Evolutionary conservation across 23 red algal species (phyloP).

Genomic region (Cyanidioschyzon merolae): DNA sequence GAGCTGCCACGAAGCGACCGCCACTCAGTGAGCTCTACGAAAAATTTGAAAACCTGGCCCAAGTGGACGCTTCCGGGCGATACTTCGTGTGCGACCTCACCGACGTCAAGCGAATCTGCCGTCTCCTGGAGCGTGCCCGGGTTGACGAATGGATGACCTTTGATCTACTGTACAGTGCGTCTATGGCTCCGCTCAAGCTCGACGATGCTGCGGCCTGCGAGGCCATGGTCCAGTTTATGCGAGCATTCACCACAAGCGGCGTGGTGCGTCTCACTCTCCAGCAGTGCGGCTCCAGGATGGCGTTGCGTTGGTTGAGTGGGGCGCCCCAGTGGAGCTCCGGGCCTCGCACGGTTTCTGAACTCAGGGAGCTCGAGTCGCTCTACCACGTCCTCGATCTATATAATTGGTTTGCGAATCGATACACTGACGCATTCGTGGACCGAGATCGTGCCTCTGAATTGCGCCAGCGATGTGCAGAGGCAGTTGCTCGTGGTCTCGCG

Average conservation of each 20-base stretch:
- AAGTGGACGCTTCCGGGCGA: not conserved
- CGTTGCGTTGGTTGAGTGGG: not conserved
- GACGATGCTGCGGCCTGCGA: not conserved
- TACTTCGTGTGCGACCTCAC: constrained; percentile 5
- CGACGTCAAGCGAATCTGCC: not conserved
- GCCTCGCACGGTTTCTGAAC: constrained; percentile 1
- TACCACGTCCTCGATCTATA: constrained; percentile 31
- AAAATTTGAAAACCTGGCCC: not conserved
- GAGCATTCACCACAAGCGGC: not conserved
- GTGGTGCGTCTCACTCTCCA: not conserved
- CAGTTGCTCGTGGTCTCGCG: not conserved
- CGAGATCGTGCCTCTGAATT: constrained; percentile 2
- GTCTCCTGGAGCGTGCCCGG: constrained; percentile 4
- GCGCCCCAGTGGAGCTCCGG: not conserved
- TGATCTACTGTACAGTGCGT: not conserved
- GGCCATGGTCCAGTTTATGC: not conserved
- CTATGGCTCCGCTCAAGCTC: constrained; percentile 16
- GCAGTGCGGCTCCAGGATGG: not conserved
- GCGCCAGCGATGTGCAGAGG: constrained; percentile 1
- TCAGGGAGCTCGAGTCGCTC: constrained; percentile 20
- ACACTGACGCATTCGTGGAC: constrained; percentile 26
- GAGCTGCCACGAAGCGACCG: not conserved
- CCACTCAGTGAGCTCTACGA: not conserved
- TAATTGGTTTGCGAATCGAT: constrained; percentile 22
- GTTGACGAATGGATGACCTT: not conserved